Base-by-base conservation (phyloP, 805 yeast species). In the Metschnikowia rubicola region DNA sequence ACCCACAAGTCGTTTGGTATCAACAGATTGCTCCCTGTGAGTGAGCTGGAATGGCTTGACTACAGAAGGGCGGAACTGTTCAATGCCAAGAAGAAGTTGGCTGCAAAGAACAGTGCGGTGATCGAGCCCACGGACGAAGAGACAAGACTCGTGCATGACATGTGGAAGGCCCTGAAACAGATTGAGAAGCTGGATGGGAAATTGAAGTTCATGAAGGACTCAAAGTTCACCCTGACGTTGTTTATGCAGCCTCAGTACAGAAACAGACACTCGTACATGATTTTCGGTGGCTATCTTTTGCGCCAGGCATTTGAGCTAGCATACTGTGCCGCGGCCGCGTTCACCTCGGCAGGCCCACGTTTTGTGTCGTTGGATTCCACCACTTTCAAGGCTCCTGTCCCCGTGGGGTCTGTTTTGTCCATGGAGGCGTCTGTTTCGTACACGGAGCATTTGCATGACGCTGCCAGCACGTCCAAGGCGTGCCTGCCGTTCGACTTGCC, bases 191-290 rank as follows among this genome's bases (percentile, higher is more conserved):
- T 44, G 4, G 40, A 37, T 15, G 31, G 13, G 19, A 43, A 44
- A 45, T 64, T 84, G 30, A 70, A 75, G 38, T 79, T 79, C 55
- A 86, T 89, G 95, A 75, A 78, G 41, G 84, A 88, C 52, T 84
- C 97, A 1, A 70, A 65, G 43, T 76, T 87, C 44, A 72, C 78
- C 43, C 86, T 96, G 10, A 88, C 96, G 7, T 78, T 84, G 59
- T 83, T 90, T 67, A 92, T 91, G 92, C 97, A 91, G 68, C 97
- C 97, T 1, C 97, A 91, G 70, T 91, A 90, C 70, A 81, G 97
- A 68, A 91, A 91, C 72, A 80, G 96, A 64, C 96, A 91, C 64
- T 86, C 95, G 3, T 88, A 86, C 68, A 89, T 90, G 88, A 88
- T 91, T 39, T 91, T 91, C 66, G 98, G 98, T 58, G 98, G 98